Base-by-base conservation (phyloP, 192 early-diverging fungal species). In the Backusella parvicylindrica region DNA sequence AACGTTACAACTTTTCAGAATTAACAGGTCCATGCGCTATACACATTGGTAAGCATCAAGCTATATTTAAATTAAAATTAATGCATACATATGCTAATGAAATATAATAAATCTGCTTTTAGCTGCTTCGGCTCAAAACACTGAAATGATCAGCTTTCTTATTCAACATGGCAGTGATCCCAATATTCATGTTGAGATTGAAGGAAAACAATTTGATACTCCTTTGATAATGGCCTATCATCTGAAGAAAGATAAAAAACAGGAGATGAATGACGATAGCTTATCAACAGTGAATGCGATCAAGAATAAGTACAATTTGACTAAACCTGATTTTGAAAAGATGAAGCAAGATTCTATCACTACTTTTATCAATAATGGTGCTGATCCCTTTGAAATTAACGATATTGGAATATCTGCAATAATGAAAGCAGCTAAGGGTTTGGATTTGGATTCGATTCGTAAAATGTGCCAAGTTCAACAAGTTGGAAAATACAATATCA, bases 81-180 rank as follows among this genome's bases (percentile, higher is more conserved):
- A 49, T 7, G 8, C 9, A 4, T 32, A 30, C n/a, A 5, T 18
- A 18, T 32, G 6, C 36, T 67, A 31, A 49, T 30, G 0, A 38
- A n/a, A 63, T 66, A 66, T 33, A 43, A 67, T 16, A 68, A 26
- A 2, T 11, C 7, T 68, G 15, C 32, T 21, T 76, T 50, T 18
- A 78, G 80, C 80, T 68, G 66, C 71, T 11, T n/a, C 41, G 13
- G 64, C 41, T 50, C 76, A 82, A 56, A 18, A 79, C 16, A 60
- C 68, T 13, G 43, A 35, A 4, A 49, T 82, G 32, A 43, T 82
- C 6, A 28, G 72, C 0, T 79, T 78, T 32, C 72, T 82, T 28
- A 21, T 82, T 13, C 28, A 38, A 2, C 40, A 75, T 40, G 81
- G 81, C 23, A 40, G 64, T 32, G 31, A 76, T 41, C 70, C 67